phyloP scores from a whole-genome alignment of 441 rosid species.

The Cnidoscolus chayamansa region DNA sequence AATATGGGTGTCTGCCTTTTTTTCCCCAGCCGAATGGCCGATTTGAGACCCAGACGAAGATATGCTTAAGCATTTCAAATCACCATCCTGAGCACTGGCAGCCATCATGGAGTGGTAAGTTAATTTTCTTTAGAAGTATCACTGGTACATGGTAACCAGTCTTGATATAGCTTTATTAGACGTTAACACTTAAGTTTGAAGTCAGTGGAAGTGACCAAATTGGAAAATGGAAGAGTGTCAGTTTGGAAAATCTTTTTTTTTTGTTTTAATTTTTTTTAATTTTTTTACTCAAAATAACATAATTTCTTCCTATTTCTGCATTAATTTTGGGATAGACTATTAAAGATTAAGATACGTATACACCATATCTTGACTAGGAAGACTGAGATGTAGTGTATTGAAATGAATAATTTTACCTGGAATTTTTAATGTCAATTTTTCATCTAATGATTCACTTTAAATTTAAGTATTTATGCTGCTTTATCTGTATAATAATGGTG shows the following conservation, averaged over 20 bases:
- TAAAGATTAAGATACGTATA: neutral
- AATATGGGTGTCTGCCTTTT: slow-evolving; percentile 9
- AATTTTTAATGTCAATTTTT: neutral
- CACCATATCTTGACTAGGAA: neutral
- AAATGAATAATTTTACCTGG: neutral
- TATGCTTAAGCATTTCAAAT: slow-evolving; percentile 94
- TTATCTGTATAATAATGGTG: neutral
- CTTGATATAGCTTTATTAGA: neutral
- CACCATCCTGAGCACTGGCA: slow-evolving; percentile 99
- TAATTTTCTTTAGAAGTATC: neutral
- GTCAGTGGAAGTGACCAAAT: neutral
- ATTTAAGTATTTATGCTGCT: neutral
- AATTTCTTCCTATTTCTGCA: neutral
- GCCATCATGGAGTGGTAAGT: slow-evolving; percentile 98
- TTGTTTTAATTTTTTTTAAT: neutral
- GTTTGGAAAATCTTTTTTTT: neutral
- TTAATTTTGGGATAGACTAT: neutral
- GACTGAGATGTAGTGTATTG: neutral
- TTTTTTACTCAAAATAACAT: neutral
- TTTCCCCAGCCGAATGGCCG: slow-evolving; percentile 88
- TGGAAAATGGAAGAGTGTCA: neutral
- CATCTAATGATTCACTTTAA: neutral
- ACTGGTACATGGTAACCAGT: neutral
- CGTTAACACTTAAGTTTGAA: neutral
- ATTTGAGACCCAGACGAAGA: slow-evolving; percentile 89